Conservation (phyloP, 768 basidiomycete genomes). For the Xerocomus potaroensis region DNA sequence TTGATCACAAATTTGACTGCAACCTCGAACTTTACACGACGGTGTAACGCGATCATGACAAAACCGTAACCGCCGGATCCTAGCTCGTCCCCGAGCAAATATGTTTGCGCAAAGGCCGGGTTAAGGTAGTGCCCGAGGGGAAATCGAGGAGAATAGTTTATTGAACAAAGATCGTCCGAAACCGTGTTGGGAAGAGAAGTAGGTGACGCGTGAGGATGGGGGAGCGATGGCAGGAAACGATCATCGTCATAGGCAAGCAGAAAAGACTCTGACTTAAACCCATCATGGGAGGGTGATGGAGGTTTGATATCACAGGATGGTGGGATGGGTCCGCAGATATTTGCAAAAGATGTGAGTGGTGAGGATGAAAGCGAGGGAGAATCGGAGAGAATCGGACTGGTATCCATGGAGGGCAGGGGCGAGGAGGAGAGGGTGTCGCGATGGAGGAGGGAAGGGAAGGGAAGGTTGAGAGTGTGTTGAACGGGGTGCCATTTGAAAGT, state of each 20-base stretch:
- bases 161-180: slow-evolving; percentile 14
- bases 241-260: slow-evolving; percentile 18
- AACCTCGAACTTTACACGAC: slow-evolving; percentile 58
- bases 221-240: background rate
- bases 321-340: background rate
- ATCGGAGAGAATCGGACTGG: background rate
- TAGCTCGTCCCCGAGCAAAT: slow-evolving; percentile 68
- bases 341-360: background rate
- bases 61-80: slow-evolving; percentile 95
- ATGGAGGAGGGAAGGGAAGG: background rate
- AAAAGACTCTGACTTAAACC: slow-evolving; percentile 15
- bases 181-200: background rate
- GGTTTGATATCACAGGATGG: background rate
- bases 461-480: background rate
- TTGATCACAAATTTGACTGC: slow-evolving; percentile 96
- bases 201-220: slow-evolving; percentile 1
- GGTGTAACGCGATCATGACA: slow-evolving; percentile 81
- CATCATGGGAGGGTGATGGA: background rate
- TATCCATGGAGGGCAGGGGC: background rate
- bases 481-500: slow-evolving; percentile 11
- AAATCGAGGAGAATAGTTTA: slow-evolving; percentile 48
- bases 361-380: background rate
- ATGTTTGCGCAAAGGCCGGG: slow-evolving; percentile 53
- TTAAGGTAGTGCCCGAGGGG: slow-evolving; percentile 58
- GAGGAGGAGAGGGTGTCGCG: slow-evolving; percentile 1